Evolutionary conservation across 352 stramenopile species (phyloP), one percentile per base, ranked within the genome.

Genomic region (Globisporangium paddicum): DNA sequence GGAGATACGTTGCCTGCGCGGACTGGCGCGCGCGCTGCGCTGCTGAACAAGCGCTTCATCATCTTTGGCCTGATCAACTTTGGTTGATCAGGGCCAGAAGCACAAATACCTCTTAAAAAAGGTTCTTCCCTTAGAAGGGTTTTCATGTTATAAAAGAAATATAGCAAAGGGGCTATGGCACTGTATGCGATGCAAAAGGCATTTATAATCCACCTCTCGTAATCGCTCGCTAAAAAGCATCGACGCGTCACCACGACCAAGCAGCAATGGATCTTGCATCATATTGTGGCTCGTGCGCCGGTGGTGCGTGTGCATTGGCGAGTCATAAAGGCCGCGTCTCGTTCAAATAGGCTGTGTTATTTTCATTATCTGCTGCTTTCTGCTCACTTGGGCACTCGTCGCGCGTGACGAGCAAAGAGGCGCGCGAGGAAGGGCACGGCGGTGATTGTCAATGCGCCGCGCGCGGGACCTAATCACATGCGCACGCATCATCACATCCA

Each of bases 371-470:
- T 34, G 5, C 10, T 53, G 35, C 14, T 2, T 7, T 44, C 50
- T 52, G 1, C 54, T 72, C 60, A 54, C 60, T 59, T 54, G 64
- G 37, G 8, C 53, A 47, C 19, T 52, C 62, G 58, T 38, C 45
- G 49, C 13, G 48, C 59, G 52, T 67, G 67, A 35, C 79, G 78
- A 16, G 77, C 67, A 38, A 92, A 67, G 52, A 89, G 53, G 37
- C 85, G 77, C 26, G 85, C 85, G 52, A 94, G 73, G 60, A 89
- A 75, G 11, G 85, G 85, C 51, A 75, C 84, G 28, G 71, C 76
- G 18, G 76, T 79, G 67, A 94, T 89, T 26, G 85, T 94, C 52
- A 92, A 61, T 13, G 78, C 79, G 19, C 82, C 85, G 52, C 85
- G 69, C 7, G 79, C 77, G 8, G 85, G 82, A 6, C 85, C 81